A percentile compares a stretch with the other conserved stretches of the same genome.
Evolutionary conservation across 305 asterid species (phyloP).

Genomic region (Solanum hybrid): DNA sequence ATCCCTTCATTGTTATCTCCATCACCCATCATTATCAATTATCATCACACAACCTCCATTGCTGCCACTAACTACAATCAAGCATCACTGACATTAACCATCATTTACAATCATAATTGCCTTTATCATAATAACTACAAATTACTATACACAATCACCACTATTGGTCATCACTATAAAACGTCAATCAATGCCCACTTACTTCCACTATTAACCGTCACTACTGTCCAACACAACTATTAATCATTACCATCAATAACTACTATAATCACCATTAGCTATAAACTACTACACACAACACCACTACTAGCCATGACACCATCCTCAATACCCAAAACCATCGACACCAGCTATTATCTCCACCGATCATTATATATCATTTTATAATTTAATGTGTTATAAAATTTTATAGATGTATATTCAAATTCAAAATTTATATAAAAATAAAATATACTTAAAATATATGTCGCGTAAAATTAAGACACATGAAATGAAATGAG

Average conservation of each 20-base stretch:
- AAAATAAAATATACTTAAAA: too few relatives aligned
- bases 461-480: neutral
- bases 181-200: accelerated
- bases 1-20: neutral
- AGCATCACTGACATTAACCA: neutral
- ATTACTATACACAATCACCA: neutral
- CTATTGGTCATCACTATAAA: neutral
- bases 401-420: neutral
- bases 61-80: neutral
- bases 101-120: neutral
- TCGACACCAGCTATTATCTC: neutral
- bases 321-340: neutral
- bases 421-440: neutral
- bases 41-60: neutral
- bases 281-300: neutral
- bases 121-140: neutral
- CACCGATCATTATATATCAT: neutral
- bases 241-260: neutral
- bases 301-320: neutral
- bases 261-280: neutral
- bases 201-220: neutral
- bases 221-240: neutral
- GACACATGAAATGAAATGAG: neutral
- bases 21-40: neutral
- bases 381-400: neutral